Conservation (phyloP, 805 yeast species). For the Hanseniaspora vineae region DNA sequence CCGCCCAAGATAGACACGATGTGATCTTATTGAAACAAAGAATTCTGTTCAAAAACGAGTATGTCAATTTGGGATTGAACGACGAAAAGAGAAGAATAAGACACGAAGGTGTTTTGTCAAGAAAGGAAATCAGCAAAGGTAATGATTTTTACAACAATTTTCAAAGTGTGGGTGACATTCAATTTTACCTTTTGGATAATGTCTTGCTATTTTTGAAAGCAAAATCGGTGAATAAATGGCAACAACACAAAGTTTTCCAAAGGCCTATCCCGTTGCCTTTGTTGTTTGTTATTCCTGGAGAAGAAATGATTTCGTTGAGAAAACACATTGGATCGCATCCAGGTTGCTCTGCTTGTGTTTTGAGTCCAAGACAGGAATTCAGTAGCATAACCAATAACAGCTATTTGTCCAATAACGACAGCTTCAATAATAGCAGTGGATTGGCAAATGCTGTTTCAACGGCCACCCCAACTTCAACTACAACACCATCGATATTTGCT, state of each 20-base stretch:
- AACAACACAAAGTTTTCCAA: slow-evolving; percentile 82
- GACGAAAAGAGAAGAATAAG: slow-evolving; percentile 67
- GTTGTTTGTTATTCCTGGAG: slow-evolving; percentile 60
- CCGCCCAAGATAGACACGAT: slow-evolving; percentile 83
- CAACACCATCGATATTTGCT: slow-evolving; percentile 1
- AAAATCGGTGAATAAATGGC: slow-evolving; percentile 78
- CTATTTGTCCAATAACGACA: slow-evolving; percentile 2
- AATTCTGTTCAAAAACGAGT: slow-evolving; percentile 70
- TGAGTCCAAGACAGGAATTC: slow-evolving; percentile 12
- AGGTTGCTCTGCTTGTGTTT: slow-evolving; percentile 20
- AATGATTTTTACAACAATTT: slow-evolving; percentile 1
- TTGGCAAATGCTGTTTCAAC: slow-evolving; percentile 2
- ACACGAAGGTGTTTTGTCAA: slow-evolving; percentile 24
- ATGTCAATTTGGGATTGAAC: slow-evolving; percentile 71
- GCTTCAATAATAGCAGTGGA: slow-evolving; percentile 4
- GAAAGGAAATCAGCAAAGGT: slow-evolving; percentile 16
- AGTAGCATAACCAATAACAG: not conserved
- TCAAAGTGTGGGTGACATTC: slow-evolving; percentile 49
- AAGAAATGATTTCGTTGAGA: slow-evolving; percentile 48
- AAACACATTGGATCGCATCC: slow-evolving; percentile 23
- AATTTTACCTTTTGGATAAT: slow-evolving; percentile 79
- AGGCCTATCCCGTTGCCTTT: slow-evolving; percentile 76
- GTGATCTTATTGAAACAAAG: slow-evolving; percentile 78
- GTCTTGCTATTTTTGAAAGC: slow-evolving; percentile 74
- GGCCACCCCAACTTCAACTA: not conserved